Evolutionary conservation across 1,284 basidiomycete genomes (phyloP), one percentile per base, ranked within the genome.

Genomic region (Stereum hirsutum): DNA sequence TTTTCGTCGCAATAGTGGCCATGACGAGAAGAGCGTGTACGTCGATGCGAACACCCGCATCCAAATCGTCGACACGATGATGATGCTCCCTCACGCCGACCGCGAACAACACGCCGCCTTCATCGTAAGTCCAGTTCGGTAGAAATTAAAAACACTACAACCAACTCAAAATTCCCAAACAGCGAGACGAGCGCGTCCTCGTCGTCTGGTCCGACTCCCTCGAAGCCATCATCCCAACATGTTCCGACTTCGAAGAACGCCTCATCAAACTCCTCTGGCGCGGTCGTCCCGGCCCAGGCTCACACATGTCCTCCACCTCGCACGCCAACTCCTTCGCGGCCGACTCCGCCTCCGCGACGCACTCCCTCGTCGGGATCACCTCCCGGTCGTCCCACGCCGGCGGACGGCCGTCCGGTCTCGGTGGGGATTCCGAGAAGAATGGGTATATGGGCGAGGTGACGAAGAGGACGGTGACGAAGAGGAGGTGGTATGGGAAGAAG

Each of bases 91-190:
- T 4, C 69, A 74, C 31, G 89, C 86, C 5, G 78, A 89, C 55
- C 88, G 87, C 63, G 85, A 89, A 49, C 88, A 91, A 56, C 81
- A 80, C 51, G 89, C 83, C 14, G 86, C 87, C 10, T 92, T 92
- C 56, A 75, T 91, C 52, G 81, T 82, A 56, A 56, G 78, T 73
- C 26, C 6, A 27, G 33, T 24, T 24, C 30, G 33, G 23, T 14
- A 17, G 31, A 41, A 38, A 37, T 32, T 14, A 7, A 28, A 14
- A 8, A 15, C 14, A 10, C 12, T n/a, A 24, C 11, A 6, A 5
- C 23, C 7, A n/a, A 5, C 12, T 4, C 21, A 10, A 12, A 26
- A 4, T 11, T 41, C 8, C 8, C 12, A 17, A 28, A 12, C 51
- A 85, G 81, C 78, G 87, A 39, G 75, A 80, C 58, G 85, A 90